These are phyloP conservation scores for Lichtheimia corymbifera DNA, from an alignment of 371 early-diverging fungal genomes.

Conservation along the genomic window DNA sequence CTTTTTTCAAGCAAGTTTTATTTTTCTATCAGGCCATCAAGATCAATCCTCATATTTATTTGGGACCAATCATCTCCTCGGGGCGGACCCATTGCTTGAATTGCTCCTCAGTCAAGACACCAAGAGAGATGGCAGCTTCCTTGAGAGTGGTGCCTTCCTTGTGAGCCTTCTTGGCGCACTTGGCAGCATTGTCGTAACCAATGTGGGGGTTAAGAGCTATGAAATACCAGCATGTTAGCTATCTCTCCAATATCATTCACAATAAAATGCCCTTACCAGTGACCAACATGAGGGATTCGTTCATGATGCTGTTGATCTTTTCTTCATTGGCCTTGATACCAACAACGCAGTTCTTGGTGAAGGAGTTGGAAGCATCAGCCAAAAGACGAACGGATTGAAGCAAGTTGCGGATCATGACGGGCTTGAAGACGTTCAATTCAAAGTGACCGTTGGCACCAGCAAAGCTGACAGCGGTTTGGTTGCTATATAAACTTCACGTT, in stretches of 20 bases:
- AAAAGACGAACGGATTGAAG: slow-evolving; percentile 87
- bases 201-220: slow-evolving; percentile 62
- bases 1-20: too few species aligned
- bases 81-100: slow-evolving; percentile 93
- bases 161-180: slow-evolving; percentile 95
- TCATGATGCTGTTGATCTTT: slow-evolving; percentile 80
- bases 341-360: slow-evolving; percentile 89
- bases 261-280: slow-evolving; percentile 15
- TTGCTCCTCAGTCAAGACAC: slow-evolving; percentile 79
- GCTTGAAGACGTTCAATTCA: slow-evolving; percentile 98
- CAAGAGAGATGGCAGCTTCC: slow-evolving; percentile 83
- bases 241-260: not conserved
- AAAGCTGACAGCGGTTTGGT: slow-evolving; percentile 87
- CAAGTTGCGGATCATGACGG: slow-evolving; percentile 93
- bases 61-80: slow-evolving; percentile 83
- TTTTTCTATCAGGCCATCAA: too few species aligned
- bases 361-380: slow-evolving; percentile 83
- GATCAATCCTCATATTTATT: not conserved
- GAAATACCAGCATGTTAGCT: not conserved
- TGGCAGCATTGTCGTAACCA: slow-evolving; percentile 78
- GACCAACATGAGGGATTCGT: slow-evolving; percentile 32
- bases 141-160: slow-evolving; percentile 80
- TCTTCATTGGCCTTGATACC: slow-evolving; percentile 91
- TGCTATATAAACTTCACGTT: slow-evolving; percentile 23
- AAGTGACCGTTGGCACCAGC: slow-evolving; percentile 96